Base-by-base conservation (phyloP, 257 asterid species). In the Nyctanthes arbortristis region DNA sequence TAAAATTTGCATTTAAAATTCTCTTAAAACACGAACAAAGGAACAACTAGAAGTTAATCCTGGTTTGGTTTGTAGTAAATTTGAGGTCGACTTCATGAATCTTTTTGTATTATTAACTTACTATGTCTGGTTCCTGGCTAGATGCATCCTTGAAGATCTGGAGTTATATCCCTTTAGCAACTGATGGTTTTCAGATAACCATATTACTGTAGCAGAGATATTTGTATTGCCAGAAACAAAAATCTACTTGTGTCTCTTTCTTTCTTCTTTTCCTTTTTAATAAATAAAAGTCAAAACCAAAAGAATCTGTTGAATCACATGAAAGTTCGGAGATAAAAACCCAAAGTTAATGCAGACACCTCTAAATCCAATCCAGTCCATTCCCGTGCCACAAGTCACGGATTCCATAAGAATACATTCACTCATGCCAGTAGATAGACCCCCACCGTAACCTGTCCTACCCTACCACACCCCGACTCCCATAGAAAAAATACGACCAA, bases 371-470 rank as follows among this genome's bases (percentile, higher is more conserved):
- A 40, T 40, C 52, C 54, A 43, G n/a, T 43, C 52, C 54, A 43
- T 14, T 43, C 54, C 54, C 54, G 54, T 43, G 54, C 54, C 54
- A 43, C 54, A 43, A 43, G 54, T 43, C 54, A 43, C 54, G 54
- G 54, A 43, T 43, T 43, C 9, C 24, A 16, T 43, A 43, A 43
- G 7, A 43, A 18, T 43, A 43, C 54, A 43, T 12, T 43, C 54
- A n/a, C 20, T n/a, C 22, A 43, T 14, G n/a, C 24, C 54, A 43
- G 54, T 16, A 43, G 5, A 3, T 24, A 5, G 2, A 16, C 24
- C 54, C 49, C 54, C 24, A 43, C 54, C 18, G 9, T 43, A 13
- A 20, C 9, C 24, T 24, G n/a, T 24, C 24, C 54, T 7, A 3
- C 24, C 16, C 24, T 43, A 43, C 24, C 1, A 16, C 7, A 14